Base-by-base conservation (phyloP, 2,329 filamentous ascomycete species). In the Dactylellina parvicollis region DNA sequence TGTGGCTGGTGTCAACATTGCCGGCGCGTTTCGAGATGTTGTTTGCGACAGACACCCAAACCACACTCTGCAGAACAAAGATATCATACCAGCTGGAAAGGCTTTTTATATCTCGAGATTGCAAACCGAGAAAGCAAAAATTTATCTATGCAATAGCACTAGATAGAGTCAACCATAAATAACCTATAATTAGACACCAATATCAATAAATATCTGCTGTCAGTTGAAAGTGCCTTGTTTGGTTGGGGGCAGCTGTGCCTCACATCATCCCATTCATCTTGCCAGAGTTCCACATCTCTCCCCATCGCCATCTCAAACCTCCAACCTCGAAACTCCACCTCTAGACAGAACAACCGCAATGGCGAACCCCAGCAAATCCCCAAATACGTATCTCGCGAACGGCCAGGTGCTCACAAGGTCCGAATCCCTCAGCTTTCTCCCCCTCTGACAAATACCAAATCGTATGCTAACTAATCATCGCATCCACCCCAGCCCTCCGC, bases 351-450 rank as follows among this genome's bases (percentile, higher is more conserved):
- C 34, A 14, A 14, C 49, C 32, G 64, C 49, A 22, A 64, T 65
- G 67, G 42, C 60, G 2, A 47, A 4, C 32, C 47, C 67, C 10
- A 57, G 12, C 42, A 60, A 55, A 9, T 26, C 18, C 7, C 5
- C 2, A 22, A 55, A 32, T 18, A 65, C 34, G n/a, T 72, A 72
- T 22, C 50, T 72, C 36, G 30, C 46, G 18, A 72, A 54, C 54
- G 67, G 67, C 26, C 67, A 72, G 42, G 52, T 54, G 20, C 24
- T 72, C 26, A 52, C 42, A 18, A 70, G 65, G 65, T 70, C 20
- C 10, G 56, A n/a, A 10, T 32, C n/a, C 28, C n/a, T 42, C 12
- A n/a, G n/a, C 16, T 10, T 32, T 49, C 52, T 36, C 16, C 7
- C 22, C 9, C 44, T 12, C 18, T 14, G 9, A n/a, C 12, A 40